Percentiles rank a stretch among this genome's conserved stretches.
These are phyloP conservation scores for Polyplosphaeria fusca DNA, from an alignment of 495 filamentous ascomycete species.

Conservation along the genomic window DNA sequence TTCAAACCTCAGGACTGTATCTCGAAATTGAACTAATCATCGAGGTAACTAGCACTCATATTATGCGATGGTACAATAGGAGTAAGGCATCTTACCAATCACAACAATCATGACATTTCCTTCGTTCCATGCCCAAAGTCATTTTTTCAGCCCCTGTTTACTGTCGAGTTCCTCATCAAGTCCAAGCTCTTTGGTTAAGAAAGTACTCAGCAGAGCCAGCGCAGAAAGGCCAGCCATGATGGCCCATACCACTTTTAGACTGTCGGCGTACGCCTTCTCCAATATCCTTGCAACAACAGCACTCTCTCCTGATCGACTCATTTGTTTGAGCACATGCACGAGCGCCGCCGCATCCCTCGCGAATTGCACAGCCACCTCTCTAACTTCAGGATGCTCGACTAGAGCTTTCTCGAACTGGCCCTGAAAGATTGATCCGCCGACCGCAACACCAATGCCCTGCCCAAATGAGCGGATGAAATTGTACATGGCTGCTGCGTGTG, in stretches of 20 bases:
- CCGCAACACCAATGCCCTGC: slow-evolving; percentile 59
- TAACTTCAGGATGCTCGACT: slow-evolving; percentile 21
- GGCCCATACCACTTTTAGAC: slow-evolving; percentile 34
- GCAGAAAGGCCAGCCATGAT: slow-evolving; percentile 48
- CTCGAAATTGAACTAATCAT: no score
- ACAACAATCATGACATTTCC: background rate
- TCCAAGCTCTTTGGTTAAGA: slow-evolving; percentile 44
- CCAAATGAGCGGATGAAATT: slow-evolving; percentile 58
- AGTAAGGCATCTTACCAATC: no score
- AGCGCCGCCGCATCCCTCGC: slow-evolving; percentile 48
- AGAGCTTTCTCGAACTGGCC: slow-evolving; percentile 49
- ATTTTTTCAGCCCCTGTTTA: slow-evolving; percentile 32
- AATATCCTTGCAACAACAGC: slow-evolving; percentile 2
- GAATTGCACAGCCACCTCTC: slow-evolving; percentile 31
- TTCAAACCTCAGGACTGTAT: no score
- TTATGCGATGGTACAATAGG: no score
- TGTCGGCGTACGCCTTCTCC: slow-evolving; percentile 34
- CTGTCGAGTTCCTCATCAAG: slow-evolving; percentile 29
- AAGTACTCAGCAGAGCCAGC: slow-evolving; percentile 48
- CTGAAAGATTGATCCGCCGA: slow-evolving; percentile 57
- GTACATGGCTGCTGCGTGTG: slow-evolving; percentile 52
- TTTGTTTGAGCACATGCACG: slow-evolving; percentile 34
- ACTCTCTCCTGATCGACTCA: background rate
- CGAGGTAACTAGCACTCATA: no score
- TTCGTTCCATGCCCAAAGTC: background rate